A percentile compares a stretch with the other conserved stretches of the same genome.
These are phyloP conservation scores for Fusarium longipes DNA, from an alignment of 2,329 filamentous ascomycete genomes.

Conservation along the genomic window DNA sequence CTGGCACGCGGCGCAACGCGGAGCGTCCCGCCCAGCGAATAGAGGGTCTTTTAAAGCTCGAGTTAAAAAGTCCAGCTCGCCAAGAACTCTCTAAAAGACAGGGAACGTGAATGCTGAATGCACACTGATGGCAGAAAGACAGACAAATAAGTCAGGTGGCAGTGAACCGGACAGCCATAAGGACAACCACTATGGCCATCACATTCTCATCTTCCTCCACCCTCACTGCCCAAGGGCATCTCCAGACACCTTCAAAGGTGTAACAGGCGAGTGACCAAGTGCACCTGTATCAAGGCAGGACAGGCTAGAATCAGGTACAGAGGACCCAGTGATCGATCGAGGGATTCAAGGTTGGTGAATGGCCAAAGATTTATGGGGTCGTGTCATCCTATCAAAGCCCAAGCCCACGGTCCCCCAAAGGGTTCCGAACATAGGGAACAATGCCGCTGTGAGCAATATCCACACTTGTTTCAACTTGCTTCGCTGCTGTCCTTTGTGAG, in stretches of 20 bases:
- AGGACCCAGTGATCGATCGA: constrained; percentile 42
- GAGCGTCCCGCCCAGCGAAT: constrained; percentile 41
- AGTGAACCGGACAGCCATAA: constrained; percentile 35
- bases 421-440: constrained; percentile 19
- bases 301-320: constrained; percentile 35
- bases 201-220: constrained; percentile 30
- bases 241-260: constrained; percentile 17
- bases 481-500: constrained; percentile 27
- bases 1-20: constrained; percentile 42
- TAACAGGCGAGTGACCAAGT: constrained; percentile 32
- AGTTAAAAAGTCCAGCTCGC: constrained; percentile 25
- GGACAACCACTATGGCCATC: constrained; percentile 34
- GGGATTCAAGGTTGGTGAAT: constrained; percentile 41
- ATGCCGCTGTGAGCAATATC: constrained; percentile 34
- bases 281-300: constrained; percentile 21
- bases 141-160: constrained; percentile 37
- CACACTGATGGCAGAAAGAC: constrained; percentile 28
- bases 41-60: constrained; percentile 29
- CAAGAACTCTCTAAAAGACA: constrained; percentile 12
- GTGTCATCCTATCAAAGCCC: constrained; percentile 37
- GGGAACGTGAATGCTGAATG: constrained; percentile 16
- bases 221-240: constrained; percentile 26
- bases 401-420: constrained; percentile 29
- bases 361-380: constrained; percentile 40
- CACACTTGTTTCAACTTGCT: constrained; percentile 43